phyloP scores from a whole-genome alignment of 2,329 filamentous ascomycete species.

The Fusarium nodosum region DNA sequence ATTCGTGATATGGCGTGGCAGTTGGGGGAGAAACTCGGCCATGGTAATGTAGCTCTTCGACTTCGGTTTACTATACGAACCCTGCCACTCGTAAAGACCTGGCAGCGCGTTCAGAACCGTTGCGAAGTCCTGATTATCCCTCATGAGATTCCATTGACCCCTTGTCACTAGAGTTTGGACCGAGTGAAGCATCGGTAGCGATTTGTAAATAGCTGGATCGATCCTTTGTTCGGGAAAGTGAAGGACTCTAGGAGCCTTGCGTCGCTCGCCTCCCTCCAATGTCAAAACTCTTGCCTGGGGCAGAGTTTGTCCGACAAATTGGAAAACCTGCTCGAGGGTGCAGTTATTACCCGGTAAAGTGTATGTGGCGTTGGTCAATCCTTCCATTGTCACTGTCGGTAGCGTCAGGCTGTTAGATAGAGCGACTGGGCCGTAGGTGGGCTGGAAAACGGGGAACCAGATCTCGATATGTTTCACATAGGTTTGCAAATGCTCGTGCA shows the following conservation, averaged over 20 bases:
- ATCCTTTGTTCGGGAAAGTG: conserved; percentile 51
- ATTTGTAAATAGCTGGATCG: conserved; percentile 48
- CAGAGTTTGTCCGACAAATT: conserved; percentile 70
- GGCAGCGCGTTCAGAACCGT: conserved; percentile 74
- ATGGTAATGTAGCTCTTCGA: conserved; percentile 80
- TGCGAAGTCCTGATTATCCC: conserved; percentile 72
- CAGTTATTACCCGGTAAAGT: conserved; percentile 74
- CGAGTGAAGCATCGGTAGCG: conserved; percentile 64
- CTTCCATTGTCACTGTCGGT: conserved; percentile 67
- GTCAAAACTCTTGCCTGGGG: conserved; percentile 75
- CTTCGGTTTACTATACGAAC: conserved; percentile 78
- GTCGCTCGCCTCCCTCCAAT: conserved; percentile 81
- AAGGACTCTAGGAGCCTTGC: conserved; percentile 77
- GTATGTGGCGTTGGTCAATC: conserved; percentile 70
- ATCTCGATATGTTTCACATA: conserved; percentile 81
- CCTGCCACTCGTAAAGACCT: conserved; percentile 73
- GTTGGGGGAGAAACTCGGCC: conserved; percentile 70
- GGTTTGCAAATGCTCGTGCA: conserved; percentile 69
- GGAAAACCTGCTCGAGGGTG: conserved; percentile 77
- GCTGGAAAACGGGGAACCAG: conserved; percentile 82
- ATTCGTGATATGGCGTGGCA: conserved; percentile 71
- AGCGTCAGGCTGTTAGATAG: conserved; percentile 61
- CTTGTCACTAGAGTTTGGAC: conserved; percentile 78
- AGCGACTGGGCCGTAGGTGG: conserved; percentile 61
- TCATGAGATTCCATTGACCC: conserved; percentile 83